Evolutionary conservation across 805 yeast genomes (phyloP), one percentile per base, ranked within the genome.

Genomic region (Saccharomyces eubayanus): DNA sequence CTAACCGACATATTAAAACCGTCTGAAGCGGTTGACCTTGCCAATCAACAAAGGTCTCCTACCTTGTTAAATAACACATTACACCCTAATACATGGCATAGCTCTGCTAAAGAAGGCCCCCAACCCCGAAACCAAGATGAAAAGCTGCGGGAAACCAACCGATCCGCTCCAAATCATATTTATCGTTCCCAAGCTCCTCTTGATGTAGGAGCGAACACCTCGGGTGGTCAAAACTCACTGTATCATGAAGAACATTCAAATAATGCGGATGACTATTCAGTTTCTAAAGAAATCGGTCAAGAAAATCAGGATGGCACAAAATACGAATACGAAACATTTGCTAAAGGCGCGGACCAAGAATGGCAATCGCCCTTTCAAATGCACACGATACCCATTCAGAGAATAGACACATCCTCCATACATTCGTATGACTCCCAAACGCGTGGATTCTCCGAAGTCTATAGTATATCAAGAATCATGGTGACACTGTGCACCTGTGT

Each of bases 381-480:
- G 43, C 12, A 36, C 21, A 16, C 50, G 12, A 54, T 59, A 31
- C 65, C 64, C 9, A 52, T 58, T n/a, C 68, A 65, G 51, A 60
- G 58, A 40, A 51, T 60, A 14, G 63, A 59, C 51, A 47, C 63
- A 9, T 41, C 58, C 24, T 63, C 68, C 16, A 21, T 58, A 12
- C 48, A 49, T 14, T 61, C 65, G 4, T 55, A 47, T 27, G 57
- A 57, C 28, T 63, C 66, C 0, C 40, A 52, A 30, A 36, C 49
- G 6, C 31, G 49, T 16, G 29, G 45, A 12, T 58, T 62, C 24
- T 36, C 24, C n/a, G 59, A 62, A 16, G 47, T 63, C 1, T 65
- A 57, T 48, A 64, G 68, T 53, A 49, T 59, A 6, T 41, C 55
- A 45, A 55, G 64, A 31, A 55, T 65, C 4, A 3, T 56, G 2